These are phyloP conservation scores for Petasospora fabianii DNA, from an alignment of 1,139 yeast genomes.

Conservation along the genomic window DNA sequence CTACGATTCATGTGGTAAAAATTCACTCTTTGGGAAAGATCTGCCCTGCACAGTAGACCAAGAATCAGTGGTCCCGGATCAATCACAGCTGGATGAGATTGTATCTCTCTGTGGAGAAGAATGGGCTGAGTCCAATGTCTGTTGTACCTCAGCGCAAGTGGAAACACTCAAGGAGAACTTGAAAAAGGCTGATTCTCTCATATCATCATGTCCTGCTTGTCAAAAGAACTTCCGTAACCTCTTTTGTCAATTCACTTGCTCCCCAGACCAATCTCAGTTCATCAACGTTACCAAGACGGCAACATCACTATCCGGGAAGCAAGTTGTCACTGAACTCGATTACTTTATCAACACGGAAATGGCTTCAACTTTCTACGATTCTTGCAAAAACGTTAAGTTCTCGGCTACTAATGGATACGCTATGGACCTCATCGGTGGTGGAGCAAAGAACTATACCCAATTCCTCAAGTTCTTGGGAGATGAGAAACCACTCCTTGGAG, in stretches of 20 bases:
- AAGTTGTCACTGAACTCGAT: slow-evolving; percentile 66
- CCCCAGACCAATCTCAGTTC: slow-evolving; percentile 76
- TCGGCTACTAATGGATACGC: slow-evolving; percentile 95
- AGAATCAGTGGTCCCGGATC: slow-evolving; percentile 43
- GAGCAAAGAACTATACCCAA: slow-evolving; percentile 68
- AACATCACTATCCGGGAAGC: slow-evolving; percentile 46
- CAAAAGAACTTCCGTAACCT: slow-evolving; percentile 77
- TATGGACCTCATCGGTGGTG: slow-evolving; percentile 96
- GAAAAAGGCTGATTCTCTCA: slow-evolving; percentile 71
- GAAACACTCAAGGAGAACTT: slow-evolving; percentile 48
- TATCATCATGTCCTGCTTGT: slow-evolving; percentile 95
- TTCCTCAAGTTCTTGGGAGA: slow-evolving; percentile 90
- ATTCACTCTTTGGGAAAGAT: slow-evolving; percentile 69
- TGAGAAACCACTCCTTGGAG: slow-evolving; percentile 89
- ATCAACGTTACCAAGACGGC: slow-evolving; percentile 60
- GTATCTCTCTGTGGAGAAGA: slow-evolving; percentile 67
- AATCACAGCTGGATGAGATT: slow-evolving; percentile 45
- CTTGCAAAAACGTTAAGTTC: slow-evolving; percentile 87
- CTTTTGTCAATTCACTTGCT: slow-evolving; percentile 88
- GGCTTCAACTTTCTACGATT: slow-evolving; percentile 68
- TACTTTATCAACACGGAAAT: slow-evolving; percentile 56
- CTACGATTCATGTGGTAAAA: slow-evolving; percentile 65
- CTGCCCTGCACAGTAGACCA: slow-evolving; percentile 67
- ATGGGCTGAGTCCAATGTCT: slow-evolving; percentile 46
- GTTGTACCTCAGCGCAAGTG: slow-evolving; percentile 56